Evolutionary conservation across 192 early-diverging fungal species (phyloP), one percentile per base, ranked within the genome.

Genomic region (Linnemannia zychae): DNA sequence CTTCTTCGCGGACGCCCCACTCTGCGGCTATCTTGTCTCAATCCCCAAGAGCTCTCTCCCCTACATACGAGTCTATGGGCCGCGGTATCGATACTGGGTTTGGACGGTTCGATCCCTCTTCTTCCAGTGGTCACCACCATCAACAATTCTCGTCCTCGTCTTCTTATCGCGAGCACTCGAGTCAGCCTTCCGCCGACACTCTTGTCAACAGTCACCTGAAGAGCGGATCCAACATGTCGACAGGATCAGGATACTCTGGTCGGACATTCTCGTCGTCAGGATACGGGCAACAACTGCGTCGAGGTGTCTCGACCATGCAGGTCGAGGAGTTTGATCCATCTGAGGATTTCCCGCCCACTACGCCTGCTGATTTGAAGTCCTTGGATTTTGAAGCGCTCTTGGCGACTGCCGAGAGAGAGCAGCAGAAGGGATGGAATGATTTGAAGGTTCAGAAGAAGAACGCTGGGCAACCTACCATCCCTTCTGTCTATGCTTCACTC

Each of bases 311-410:
- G 67, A 47, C 47, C 72, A 34, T 74, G 67, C 12, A 36, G 34
- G 67, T 69, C 36, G 67, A 40, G 38, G 83, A 85, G 69, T 85
- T 85, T 76, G 77, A 85, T 57, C 72, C 77, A 0, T 68, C 38
- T 13, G 34, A 71, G 15, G 83, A 79, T 5, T 75, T 76, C 46
- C 53, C 77, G 13, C 77, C 83, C 0, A 71, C 53, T 2, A 85
- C 83, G 1, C 83, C 77, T 16, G 68, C 63, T 53, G 83, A 85
- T n/a, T 22, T 85, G 16, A 72, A 79, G 63, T 57, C 68, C 0
- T 73, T 85, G 77, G 83, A 85, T 38, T 79, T 85, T 63, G 83
- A 85, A 2, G 47, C 83, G 9, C 69, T 85, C 11, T 36, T 85
- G 47, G 69, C 57, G 24, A 79, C 77, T 20, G 83, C 83, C 22